Evolutionary conservation across 2,329 filamentous ascomycete genomes (phyloP).

Genomic region (Clarireedia monteithiana): DNA sequence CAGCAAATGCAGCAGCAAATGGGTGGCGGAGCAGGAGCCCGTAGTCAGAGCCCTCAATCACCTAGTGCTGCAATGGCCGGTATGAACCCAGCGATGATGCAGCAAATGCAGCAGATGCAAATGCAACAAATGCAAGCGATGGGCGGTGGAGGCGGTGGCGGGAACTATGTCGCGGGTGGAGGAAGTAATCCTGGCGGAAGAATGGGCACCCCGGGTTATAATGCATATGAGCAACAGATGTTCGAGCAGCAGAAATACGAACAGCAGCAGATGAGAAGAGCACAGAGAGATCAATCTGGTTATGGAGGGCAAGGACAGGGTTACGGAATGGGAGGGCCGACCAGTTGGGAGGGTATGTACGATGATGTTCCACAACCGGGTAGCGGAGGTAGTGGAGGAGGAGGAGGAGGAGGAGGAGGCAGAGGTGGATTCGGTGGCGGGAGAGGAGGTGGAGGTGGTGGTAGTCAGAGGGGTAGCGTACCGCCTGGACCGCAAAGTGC

Average conservation of each 20-base stretch:
- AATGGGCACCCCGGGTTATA: conserved; percentile 37
- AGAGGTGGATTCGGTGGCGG: conserved; percentile 35
- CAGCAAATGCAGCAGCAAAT: conserved; percentile 52
- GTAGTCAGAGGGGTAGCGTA: conserved; percentile 26
- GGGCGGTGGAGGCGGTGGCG: conserved; percentile 20
- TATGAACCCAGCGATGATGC: conserved; percentile 43
- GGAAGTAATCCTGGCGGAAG: conserved; percentile 36
- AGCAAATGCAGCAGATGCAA: conserved; percentile 44
- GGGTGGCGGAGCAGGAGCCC: conserved; percentile 24
- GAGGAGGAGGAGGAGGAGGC: conserved; percentile 8
- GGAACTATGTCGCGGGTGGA: conserved; percentile 27
- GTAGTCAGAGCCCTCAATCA: conserved; percentile 29
- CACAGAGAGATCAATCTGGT: conserved; percentile 26
- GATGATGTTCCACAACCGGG: conserved; percentile 81
- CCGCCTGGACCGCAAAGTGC: conserved; percentile 37
- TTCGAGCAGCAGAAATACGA: conserved; percentile 77
- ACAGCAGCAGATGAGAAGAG: conserved; percentile 51
- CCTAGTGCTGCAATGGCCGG: conserved; percentile 26
- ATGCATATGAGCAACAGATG: conserved; percentile 60
- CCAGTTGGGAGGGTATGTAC: conserved; percentile 97
- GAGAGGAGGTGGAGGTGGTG: conserved; percentile 21
- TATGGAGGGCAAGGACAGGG: conserved; percentile 27
- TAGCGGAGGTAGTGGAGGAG: conserved; percentile 33
- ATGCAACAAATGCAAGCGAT: conserved; percentile 39
- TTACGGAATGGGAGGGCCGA: conserved; percentile 50